Evolutionary conservation across 2,329 filamentous ascomycete genomes (phyloP).

Genomic region (Penicillium oxalicum): DNA sequence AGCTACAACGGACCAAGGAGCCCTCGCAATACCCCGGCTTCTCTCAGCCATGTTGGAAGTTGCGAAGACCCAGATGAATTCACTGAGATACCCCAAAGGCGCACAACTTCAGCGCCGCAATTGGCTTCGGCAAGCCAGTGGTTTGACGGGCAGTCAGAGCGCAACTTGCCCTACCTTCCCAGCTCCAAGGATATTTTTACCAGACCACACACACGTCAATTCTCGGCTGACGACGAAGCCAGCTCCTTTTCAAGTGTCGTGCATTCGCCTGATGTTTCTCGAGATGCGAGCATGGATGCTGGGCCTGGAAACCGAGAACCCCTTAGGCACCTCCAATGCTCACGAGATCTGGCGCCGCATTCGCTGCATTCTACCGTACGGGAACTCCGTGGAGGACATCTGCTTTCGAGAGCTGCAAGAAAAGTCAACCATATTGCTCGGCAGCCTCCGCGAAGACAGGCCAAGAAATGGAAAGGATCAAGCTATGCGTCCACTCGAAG

Average conservation of each 20-base stretch:
- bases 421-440: slow-evolving; percentile 11
- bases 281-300: not conserved
- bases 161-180: not conserved
- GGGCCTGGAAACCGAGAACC: not conserved
- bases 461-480: slow-evolving; percentile 15
- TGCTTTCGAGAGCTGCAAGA: slow-evolving; percentile 12
- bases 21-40: slow-evolving; percentile 17
- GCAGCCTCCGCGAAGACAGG: slow-evolving; percentile 3
- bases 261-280: not conserved
- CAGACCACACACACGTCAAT: slow-evolving; percentile 2
- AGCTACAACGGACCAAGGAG: slow-evolving; percentile 10
- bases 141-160: slow-evolving; percentile 9
- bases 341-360: slow-evolving; percentile 12
- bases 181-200: not conserved
- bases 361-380: not conserved
- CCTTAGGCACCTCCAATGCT: slow-evolving; percentile 3
- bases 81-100: slow-evolving; percentile 4
- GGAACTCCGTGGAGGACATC: slow-evolving; percentile 1
- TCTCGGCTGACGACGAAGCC: slow-evolving; percentile 7
- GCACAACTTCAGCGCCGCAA: slow-evolving; percentile 4
- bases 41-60: slow-evolving; percentile 8
- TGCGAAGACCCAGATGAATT: not conserved
- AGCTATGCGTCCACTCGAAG: slow-evolving; percentile 5
- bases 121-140: slow-evolving; percentile 8
- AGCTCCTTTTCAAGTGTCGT: slow-evolving; percentile 1